phyloP scores from a whole-genome alignment of 768 basidiomycete species.

The Collybia sordida region DNA sequence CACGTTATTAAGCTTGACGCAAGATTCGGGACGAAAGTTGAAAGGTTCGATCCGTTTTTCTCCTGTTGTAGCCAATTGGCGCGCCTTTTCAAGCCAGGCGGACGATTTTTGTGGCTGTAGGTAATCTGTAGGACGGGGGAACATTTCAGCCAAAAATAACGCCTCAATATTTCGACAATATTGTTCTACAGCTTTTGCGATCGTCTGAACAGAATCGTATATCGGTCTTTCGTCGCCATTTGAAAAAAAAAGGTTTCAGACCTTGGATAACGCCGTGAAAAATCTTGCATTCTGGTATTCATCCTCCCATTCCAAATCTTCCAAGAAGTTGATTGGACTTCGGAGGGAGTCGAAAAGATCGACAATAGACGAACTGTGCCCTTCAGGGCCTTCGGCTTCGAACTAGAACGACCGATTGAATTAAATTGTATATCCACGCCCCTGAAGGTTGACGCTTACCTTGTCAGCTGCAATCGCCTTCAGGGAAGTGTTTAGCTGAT shows the following conservation, averaged over 20 bases:
- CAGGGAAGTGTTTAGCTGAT: constrained; percentile 3
- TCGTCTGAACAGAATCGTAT: constrained; percentile 53
- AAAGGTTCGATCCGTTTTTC: constrained; percentile 96
- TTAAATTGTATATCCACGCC: neutral
- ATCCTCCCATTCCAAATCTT: constrained; percentile 92
- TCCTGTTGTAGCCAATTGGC: constrained; percentile 67
- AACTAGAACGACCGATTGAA: constrained; percentile 43
- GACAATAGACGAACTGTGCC: constrained; percentile 95
- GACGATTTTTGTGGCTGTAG: constrained; percentile 84
- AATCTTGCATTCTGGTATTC: constrained; percentile 87
- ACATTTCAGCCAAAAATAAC: constrained; percentile 95
- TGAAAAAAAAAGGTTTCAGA: constrained; percentile 22
- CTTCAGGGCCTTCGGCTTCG: constrained; percentile 73
- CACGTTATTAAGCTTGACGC: constrained; percentile 97
- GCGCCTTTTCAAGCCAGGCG: constrained; percentile 86
- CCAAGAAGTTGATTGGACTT: constrained; percentile 85
- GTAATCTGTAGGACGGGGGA: constrained; percentile 76
- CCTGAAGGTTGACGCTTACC: constrained; percentile 22
- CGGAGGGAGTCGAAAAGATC: constrained; percentile 94
- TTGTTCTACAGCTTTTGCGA: constrained; percentile 88
- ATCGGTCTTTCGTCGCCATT: neutral
- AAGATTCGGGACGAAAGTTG: constrained; percentile 91
- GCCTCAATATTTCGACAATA: constrained; percentile 88
- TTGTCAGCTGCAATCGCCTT: constrained; percentile 75
- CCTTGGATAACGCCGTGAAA: constrained; percentile 87